These are phyloP conservation scores for Fusarium protoensiforme DNA, from an alignment of 2,329 filamentous ascomycete species.

Conservation along the genomic window DNA sequence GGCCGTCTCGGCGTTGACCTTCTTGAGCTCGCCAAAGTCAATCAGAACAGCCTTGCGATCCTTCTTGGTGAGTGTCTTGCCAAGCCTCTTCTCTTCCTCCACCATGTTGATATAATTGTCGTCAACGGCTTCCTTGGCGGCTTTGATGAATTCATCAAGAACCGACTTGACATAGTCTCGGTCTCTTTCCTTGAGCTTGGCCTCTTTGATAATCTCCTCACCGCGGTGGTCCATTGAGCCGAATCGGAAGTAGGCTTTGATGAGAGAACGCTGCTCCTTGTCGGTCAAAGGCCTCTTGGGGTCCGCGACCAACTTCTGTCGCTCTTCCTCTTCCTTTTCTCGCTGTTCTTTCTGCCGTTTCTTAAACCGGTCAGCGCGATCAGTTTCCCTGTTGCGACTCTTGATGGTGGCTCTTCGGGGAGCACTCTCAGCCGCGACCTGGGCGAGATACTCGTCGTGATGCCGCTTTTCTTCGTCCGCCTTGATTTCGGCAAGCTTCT, in stretches of 20 bases:
- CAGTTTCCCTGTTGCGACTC: constrained; percentile 66
- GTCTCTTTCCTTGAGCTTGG: constrained; percentile 85
- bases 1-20: constrained; percentile 95
- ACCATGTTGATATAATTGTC: constrained; percentile 78
- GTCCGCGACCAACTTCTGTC: constrained; percentile 79
- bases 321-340: constrained; percentile 75
- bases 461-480: constrained; percentile 87
- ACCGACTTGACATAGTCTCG: constrained; percentile 80
- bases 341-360: constrained; percentile 73
- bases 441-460: constrained; percentile 84
- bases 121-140: constrained; percentile 69
- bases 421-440: constrained; percentile 85
- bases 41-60: constrained; percentile 97
- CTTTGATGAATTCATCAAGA: constrained; percentile 76
- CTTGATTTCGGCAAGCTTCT: constrained; percentile 90
- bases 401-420: constrained; percentile 78
- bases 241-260: constrained; percentile 90
- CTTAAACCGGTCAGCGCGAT: constrained; percentile 74
- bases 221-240: constrained; percentile 89
- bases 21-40: constrained; percentile 92
- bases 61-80: constrained; percentile 91
- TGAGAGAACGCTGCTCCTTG: constrained; percentile 92
- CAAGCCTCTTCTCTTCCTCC: constrained; percentile 82
- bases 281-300: constrained; percentile 90
- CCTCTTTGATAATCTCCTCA: constrained; percentile 88